A percentile compares a stretch with the other conserved stretches of the same genome.
These are phyloP conservation scores for Ascochyta rabiei DNA, from an alignment of 2,329 filamentous ascomycete genomes.

Conservation along the genomic window DNA sequence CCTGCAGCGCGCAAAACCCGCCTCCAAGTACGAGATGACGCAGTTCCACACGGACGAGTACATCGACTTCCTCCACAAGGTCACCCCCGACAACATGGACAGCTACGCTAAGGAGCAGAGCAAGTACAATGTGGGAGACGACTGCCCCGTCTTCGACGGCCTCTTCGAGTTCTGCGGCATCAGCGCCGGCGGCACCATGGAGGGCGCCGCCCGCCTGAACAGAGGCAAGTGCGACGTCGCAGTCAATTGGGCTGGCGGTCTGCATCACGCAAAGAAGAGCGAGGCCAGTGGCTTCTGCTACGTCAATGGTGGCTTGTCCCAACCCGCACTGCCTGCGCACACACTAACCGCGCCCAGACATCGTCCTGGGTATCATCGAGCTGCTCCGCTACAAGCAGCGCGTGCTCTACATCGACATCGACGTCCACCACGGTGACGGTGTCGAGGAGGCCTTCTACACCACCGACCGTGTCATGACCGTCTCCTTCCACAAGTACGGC, in stretches of 20 bases:
- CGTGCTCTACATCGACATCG: slow-evolving; percentile 93
- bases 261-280: slow-evolving; percentile 94
- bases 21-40: slow-evolving; percentile 73
- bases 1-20: slow-evolving; percentile 51
- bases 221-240: slow-evolving; percentile 72
- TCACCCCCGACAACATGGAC: slow-evolving; percentile 99
- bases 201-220: slow-evolving; percentile 71
- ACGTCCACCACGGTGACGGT: slow-evolving; percentile 87
- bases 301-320: slow-evolving; percentile 67
- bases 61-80: slow-evolving; percentile 77
- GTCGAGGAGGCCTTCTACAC: slow-evolving; percentile 76
- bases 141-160: slow-evolving; percentile 70
- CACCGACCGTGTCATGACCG: slow-evolving; percentile 73
- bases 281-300: slow-evolving; percentile 98
- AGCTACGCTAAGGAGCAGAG: slow-evolving; percentile 88
- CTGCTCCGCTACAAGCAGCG: slow-evolving; percentile 81
- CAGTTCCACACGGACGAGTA: slow-evolving; percentile 77
- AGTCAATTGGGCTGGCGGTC: slow-evolving; percentile 77
- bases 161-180: slow-evolving; percentile 75
- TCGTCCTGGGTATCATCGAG: slow-evolving; percentile 90
- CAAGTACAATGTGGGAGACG: slow-evolving; percentile 71
- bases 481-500: slow-evolving; percentile 75
- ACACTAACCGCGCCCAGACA: slow-evolving; percentile 63
- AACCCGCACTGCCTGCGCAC: not conserved
- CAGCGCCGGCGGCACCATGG: slow-evolving; percentile 72